phyloP scores from a whole-genome alignment of 352 stramenopile species.

The Globisporangium nagaii region DNA sequence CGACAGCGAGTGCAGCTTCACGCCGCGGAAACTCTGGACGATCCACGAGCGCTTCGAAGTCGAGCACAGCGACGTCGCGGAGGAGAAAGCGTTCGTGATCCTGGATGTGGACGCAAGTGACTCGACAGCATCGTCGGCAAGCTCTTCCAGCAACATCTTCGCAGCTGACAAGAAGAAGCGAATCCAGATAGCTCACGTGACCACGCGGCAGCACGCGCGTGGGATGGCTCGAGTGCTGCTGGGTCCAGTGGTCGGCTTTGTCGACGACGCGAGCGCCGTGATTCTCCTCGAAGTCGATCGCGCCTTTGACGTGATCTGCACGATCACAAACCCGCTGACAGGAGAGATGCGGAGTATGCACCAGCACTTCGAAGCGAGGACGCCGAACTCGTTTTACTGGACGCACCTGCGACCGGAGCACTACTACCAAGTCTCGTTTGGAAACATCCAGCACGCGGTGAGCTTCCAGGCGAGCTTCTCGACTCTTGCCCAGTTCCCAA shows the following conservation, averaged over 20 bases:
- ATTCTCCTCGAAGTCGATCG: constrained; percentile 68
- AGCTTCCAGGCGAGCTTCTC: constrained; percentile 42
- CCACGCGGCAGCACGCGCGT: constrained; percentile 12
- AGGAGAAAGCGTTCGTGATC: constrained; percentile 2
- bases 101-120: constrained; percentile 16
- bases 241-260: constrained; percentile 67
- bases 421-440: constrained; percentile 49
- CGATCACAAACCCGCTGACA: constrained; percentile 46
- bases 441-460: constrained; percentile 33
- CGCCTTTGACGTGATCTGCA: constrained; percentile 42
- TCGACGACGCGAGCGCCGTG: constrained; percentile 45
- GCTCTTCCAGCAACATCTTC: neutral
- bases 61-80: constrained; percentile 25
- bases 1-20: neutral
- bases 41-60: constrained; percentile 46
- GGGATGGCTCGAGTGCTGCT: constrained; percentile 34
- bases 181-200: constrained; percentile 12
- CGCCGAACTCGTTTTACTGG: constrained; percentile 57
- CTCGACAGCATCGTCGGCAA: constrained; percentile 16
- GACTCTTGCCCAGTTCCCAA: constrained; percentile 23
- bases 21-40: constrained; percentile 10
- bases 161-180: neutral
- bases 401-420: constrained; percentile 53
- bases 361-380: constrained; percentile 38
- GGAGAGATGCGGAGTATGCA: constrained; percentile 34